These are phyloP conservation scores for Cercospora sp. DNA, from an alignment of 2,329 filamentous ascomycete genomes.

Conservation along the genomic window DNA sequence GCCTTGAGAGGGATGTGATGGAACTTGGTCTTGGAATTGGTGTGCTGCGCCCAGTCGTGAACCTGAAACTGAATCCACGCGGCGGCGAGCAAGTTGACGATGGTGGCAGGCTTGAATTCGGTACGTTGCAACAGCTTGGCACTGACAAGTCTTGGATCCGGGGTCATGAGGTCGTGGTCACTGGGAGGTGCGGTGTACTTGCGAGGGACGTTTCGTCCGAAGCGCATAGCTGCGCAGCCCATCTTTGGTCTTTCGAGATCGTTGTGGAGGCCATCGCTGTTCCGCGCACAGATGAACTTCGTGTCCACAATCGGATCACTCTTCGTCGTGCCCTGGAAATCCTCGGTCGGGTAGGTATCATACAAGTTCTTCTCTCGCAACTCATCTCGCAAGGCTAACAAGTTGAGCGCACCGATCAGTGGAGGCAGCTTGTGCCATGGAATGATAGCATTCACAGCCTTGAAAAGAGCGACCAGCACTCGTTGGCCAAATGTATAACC, in stretches of 20 bases:
- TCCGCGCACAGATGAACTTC: constrained; percentile 40
- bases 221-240: constrained; percentile 49
- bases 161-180: constrained; percentile 46
- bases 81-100: constrained; percentile 49
- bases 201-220: constrained; percentile 49
- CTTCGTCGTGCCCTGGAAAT: constrained; percentile 41
- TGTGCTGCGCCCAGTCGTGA: constrained; percentile 43
- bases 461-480: constrained; percentile 33
- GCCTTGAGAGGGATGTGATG: constrained; percentile 19
- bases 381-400: constrained; percentile 45
- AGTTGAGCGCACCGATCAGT: constrained; percentile 45
- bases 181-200: constrained; percentile 42
- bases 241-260: constrained; percentile 45
- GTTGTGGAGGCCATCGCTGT: constrained; percentile 51
- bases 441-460: constrained; percentile 43
- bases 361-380: constrained; percentile 48
- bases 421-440: constrained; percentile 49
- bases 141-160: constrained; percentile 48
- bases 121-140: constrained; percentile 46
- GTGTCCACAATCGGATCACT: constrained; percentile 36
- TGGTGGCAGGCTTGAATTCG: constrained; percentile 49
- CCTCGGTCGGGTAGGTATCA: constrained; percentile 45
- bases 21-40: constrained; percentile 15
- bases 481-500: constrained; percentile 5
- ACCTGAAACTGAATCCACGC: constrained; percentile 55